Base-by-base conservation (phyloP, 2,329 filamentous ascomycete genomes). In the Ophiocordyceps camponoti-floridani region DNA sequence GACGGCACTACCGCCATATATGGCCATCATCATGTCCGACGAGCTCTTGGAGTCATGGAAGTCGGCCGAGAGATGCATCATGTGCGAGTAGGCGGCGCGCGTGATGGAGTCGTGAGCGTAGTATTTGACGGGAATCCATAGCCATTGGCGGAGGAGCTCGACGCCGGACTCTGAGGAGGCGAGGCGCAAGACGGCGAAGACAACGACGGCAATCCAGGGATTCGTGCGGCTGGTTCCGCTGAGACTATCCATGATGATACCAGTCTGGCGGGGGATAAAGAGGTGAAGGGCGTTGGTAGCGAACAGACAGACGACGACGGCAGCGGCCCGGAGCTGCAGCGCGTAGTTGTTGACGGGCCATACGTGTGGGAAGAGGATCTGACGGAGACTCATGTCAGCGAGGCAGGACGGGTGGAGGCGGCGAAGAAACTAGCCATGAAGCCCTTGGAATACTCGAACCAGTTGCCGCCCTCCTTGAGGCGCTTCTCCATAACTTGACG, bases 221-320 rank as follows among this genome's bases (percentile, higher is more conserved):
- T 64, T 69, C 46, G 59, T 65, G 40, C 66, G 60, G 40, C 70
- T 67, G 33, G 54, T 58, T 9, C 68, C 65, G 28, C 69, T 69
- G 19, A 93, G 63, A 48, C 74, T 74, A 53, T 91, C 77, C 50
- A 84, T 79, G 49, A 94, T 78, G 47, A 84, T 76, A 50, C 85
- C 86, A 30, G 89, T 75, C 56, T 91, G 84, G 18, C 82, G 73
- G n/a, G 86, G 86, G 30, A 86, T 76, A 40, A 93, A 63, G 13
- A 94, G 66, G 52, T 87, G 84, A 43, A 93, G 65, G 5, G 74
- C 74, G 50, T 88, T 85, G 45, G 79, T 74, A 44, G 69, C 65
- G n/a, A 87, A 58, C 19, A 91, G 66, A 51, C 82, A 82, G 1
- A 83, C 40, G 0, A 73, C 72, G 41, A 91, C 79, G 4, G 83